Conservation (phyloP, 176 grass and related monocot species). For the Ensete glaucum region DNA sequence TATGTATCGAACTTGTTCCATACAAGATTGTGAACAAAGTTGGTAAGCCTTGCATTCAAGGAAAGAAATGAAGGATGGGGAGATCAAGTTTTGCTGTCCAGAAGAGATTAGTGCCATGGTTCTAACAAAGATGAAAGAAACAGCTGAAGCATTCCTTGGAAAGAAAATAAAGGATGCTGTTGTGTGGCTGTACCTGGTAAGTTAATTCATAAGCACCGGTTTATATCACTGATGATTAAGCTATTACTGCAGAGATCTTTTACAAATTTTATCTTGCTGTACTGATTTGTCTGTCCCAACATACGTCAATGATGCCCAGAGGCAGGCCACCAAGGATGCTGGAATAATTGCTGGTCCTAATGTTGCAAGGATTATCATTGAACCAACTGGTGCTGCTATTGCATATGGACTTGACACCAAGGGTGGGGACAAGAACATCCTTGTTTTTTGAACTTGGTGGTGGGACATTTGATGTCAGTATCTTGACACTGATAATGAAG, state of each 20-base stretch:
- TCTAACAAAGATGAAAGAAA: slow-evolving; percentile 63
- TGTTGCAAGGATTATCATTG: slow-evolving; percentile 67
- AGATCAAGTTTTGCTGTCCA: slow-evolving; percentile 66
- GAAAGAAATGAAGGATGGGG: slow-evolving; percentile 54
- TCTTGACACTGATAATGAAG: slow-evolving; percentile 69
- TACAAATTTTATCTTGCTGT: background rate
- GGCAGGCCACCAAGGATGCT: slow-evolving; percentile 64
- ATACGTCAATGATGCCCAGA: slow-evolving; percentile 73
- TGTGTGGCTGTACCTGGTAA: slow-evolving; percentile 62
- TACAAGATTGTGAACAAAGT: slow-evolving; percentile 72
- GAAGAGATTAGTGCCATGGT: slow-evolving; percentile 68
- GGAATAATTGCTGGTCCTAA: slow-evolving; percentile 55
- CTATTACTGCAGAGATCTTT: background rate
- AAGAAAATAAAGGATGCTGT: slow-evolving; percentile 64
- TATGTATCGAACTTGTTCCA: slow-evolving; percentile 52
- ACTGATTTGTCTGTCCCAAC: slow-evolving; percentile 19
- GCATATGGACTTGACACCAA: slow-evolving; percentile 65
- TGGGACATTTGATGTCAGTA: slow-evolving; percentile 72
- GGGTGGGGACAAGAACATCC: slow-evolving; percentile 69
- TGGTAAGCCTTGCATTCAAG: slow-evolving; percentile 60
- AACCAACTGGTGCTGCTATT: slow-evolving; percentile 77
- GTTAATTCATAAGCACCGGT: background rate
- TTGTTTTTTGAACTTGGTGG: slow-evolving; percentile 79
- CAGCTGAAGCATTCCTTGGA: slow-evolving; percentile 64
- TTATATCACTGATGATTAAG: background rate